Evolutionary conservation across 2,329 filamentous ascomycete genomes (phyloP), one percentile per base, ranked within the genome.

Genomic region (Dothideomycetes sp.): DNA sequence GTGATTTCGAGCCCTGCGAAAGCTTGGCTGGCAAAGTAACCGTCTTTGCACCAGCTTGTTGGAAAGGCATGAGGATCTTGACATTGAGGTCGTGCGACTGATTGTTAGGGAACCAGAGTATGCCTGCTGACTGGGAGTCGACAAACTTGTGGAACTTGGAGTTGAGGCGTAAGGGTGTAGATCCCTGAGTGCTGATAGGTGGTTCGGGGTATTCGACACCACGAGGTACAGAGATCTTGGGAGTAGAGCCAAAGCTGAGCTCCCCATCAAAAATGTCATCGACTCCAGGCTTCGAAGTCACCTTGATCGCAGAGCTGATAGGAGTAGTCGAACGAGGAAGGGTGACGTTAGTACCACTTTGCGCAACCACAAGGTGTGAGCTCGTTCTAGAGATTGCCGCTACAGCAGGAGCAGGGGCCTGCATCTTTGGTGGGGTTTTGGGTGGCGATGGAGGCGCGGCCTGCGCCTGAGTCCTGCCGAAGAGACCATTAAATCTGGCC

Each of bases 401-500:
- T 12, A 44, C 38, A 35, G 44, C 39, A 24, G 42, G 32, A 71
- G 68, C 11, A 6, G 52, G 49, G 5, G 56, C 55, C 40, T 52
- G 50, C 22, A 68, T 24, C 51, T 59, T 60, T 13, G 60, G 59
- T 36, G 62, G 58, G 22, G 61, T 66, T 22, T 58, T 54, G 16
- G 58, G 56, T 30, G 56, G 56, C 18, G 57, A 58, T 10, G 57
- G 57, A n/a, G 58, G 55, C 5, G 56, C 48, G 3, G 61, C 56
- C 19, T 56, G 68, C 15, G 71, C 63, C 6, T 61, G 54, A 5
- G 76, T 70, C 56, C 82, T 87, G 50, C 78, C 75, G 41, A 80
- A 69, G 31, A 94, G 71, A 32, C 73, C 80, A 59, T 94, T 87
- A 59, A 95, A 87, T 53, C 79, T 79, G 52, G 83, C 80, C 59